A percentile compares a stretch with the other conserved stretches of the same genome.
Conservation (phyloP, 371 early-diverging fungal species). For the Haplosporangium sp. region DNA sequence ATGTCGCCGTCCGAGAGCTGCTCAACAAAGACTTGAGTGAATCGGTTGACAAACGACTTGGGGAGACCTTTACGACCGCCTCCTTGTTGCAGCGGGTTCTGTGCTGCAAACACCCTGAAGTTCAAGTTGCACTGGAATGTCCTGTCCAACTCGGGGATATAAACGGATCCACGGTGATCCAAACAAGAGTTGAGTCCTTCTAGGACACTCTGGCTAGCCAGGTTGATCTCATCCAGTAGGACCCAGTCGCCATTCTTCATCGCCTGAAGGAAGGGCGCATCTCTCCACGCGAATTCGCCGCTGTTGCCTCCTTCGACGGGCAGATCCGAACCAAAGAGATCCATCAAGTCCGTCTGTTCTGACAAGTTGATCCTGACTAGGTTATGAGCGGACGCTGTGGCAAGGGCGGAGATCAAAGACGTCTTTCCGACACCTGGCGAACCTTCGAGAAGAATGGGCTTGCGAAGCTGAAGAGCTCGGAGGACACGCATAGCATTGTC, state of each 20-base stretch:
- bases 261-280: conserved; percentile 96
- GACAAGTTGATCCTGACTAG: conserved; percentile 98
- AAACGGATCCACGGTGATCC: conserved; percentile 97
- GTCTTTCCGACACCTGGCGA: conserved; percentile 99
- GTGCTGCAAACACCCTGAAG: conserved; percentile 98
- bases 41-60: conserved; percentile 98
- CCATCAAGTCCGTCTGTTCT: conserved; percentile 99
- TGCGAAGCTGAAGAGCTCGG: conserved; percentile 93
- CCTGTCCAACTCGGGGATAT: conserved; percentile 94
- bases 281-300: conserved; percentile 96
- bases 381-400: conserved; percentile 82
- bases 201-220: conserved; percentile 99
- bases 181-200: conserved; percentile 99
- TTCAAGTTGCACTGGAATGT: conserved; percentile 83
- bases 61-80: conserved; percentile 99
- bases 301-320: conserved; percentile 91
- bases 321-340: conserved; percentile 98
- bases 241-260: conserved; percentile 99
- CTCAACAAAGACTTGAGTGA: conserved; percentile 95
- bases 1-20: conserved; percentile 83
- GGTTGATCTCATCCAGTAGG: conserved; percentile 98
- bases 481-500: conserved; percentile 93
- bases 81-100: conserved; percentile 97
- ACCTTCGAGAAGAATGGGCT: conserved; percentile 98
- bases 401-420: conserved; percentile 90